Percentiles rank a stretch among this genome's conserved stretches.
Conservation (phyloP, 805 yeast species). For the Candida qinlingensis region DNA sequence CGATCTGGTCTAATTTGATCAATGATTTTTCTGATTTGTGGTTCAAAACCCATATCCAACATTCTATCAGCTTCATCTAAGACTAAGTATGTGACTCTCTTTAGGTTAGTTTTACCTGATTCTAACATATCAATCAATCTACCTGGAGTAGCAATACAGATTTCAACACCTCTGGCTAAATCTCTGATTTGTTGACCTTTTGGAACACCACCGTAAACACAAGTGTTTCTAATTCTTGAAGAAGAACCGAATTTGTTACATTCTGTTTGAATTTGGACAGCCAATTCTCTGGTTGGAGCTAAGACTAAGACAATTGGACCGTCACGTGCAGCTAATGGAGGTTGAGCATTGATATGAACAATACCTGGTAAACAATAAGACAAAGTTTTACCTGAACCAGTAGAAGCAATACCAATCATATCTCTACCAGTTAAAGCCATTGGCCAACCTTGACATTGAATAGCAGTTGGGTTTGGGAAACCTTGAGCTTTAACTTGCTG, state of each 20-base stretch:
- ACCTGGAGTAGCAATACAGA: slow-evolving; percentile 97
- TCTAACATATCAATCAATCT: slow-evolving; percentile 97
- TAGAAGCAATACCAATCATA: slow-evolving; percentile 97
- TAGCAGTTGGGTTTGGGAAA: slow-evolving; percentile 89
- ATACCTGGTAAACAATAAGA: slow-evolving; percentile 96
- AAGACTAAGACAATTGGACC: slow-evolving; percentile 94
- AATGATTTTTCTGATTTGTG: slow-evolving; percentile 97
- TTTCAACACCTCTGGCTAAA: slow-evolving; percentile 91
- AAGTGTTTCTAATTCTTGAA: slow-evolving; percentile 91
- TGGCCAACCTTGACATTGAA: slow-evolving; percentile 99
- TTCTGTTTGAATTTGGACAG: slow-evolving; percentile 94
- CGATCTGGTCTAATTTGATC: slow-evolving; percentile 99
- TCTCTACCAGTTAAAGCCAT: slow-evolving; percentile 99
- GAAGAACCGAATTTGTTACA: slow-evolving; percentile 91
- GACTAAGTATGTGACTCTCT: slow-evolving; percentile 94
- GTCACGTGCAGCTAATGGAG: slow-evolving; percentile 86
- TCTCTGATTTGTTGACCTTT: slow-evolving; percentile 97
- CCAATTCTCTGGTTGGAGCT: slow-evolving; percentile 98
- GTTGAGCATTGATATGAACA: slow-evolving; percentile 98
- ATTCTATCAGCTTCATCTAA: slow-evolving; percentile 99
- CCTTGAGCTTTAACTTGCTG: slow-evolving; percentile 87
- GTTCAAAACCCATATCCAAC: slow-evolving; percentile 99
- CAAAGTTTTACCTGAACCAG: slow-evolving; percentile 98
- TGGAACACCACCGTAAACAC: slow-evolving; percentile 99
- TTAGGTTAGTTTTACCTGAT: slow-evolving; percentile 87